Percentiles rank a stretch among this genome's conserved stretches.
phyloP scores from a whole-genome alignment of 441 rosid species.

The Adansonia grandidieri region DNA sequence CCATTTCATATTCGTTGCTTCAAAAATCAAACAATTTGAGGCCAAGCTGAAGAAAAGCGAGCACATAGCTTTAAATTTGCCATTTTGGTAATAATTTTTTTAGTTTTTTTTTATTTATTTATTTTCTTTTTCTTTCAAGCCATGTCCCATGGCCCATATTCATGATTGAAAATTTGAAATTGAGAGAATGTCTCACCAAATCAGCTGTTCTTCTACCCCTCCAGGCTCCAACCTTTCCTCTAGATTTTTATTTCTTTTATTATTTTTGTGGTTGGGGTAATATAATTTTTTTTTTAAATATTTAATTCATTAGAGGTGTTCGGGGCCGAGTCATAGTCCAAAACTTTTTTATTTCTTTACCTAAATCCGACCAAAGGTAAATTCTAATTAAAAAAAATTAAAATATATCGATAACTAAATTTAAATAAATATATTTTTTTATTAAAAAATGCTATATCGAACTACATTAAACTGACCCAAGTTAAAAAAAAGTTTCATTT shows the following conservation, averaged over 20 bases:
- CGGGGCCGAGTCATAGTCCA: too few relatives aligned
- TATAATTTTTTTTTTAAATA: too few relatives aligned
- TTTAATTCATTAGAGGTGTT: too few relatives aligned
- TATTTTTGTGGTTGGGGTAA: background rate
- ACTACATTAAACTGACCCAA: too few relatives aligned
- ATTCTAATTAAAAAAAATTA: too few relatives aligned
- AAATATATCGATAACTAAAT: too few relatives aligned
- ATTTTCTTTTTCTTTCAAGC: background rate
- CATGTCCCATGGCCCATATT: background rate
- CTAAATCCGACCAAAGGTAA: too few relatives aligned
- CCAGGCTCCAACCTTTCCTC: background rate
- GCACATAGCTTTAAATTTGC: conserved; percentile 1
- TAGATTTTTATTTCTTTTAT: background rate
- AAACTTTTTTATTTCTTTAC: too few relatives aligned
- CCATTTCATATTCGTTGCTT: conserved; percentile 18
- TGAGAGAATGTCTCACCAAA: background rate
- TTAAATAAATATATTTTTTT: too few relatives aligned
- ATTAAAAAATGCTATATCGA: too few relatives aligned
- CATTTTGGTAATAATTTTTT: background rate
- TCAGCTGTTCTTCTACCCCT: background rate
- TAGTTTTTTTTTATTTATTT: background rate
- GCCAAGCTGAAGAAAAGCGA: conserved; percentile 7
- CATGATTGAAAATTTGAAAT: conserved; percentile 8
- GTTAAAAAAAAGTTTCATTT: background rate
- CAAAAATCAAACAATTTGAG: background rate